Base-by-base conservation (phyloP, 148 eudicot species). In the Hydrangea macrophylla region DNA sequence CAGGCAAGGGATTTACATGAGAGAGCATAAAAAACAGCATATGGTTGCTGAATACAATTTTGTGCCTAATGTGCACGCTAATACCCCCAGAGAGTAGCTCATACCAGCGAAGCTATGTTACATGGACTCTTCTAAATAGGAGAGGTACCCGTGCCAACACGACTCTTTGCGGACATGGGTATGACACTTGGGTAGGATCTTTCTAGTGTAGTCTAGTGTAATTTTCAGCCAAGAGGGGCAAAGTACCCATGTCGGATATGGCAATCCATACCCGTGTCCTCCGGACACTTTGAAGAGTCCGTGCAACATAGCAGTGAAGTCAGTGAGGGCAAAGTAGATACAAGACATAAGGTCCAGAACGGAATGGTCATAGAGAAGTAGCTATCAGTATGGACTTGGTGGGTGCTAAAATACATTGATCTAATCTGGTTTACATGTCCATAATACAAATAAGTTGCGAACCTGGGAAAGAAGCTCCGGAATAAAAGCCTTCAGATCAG, bases 401-500 rank as follows among this genome's bases (percentile, higher is more conserved):
- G 4, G 42, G 12, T 35, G 48, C 18, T 26, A 63, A 37, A 3
- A 32, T 53, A 31, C 53, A 32, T 32, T 0, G 24, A 64, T 30
- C 30, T 60, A 26, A 42, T 12, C 17, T 13, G 50, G n/a, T 35
- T 4, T 8, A 35, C 39, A 4, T 35, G 39, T 4, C 5, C 4
- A 4, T 35, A 8, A 35, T 8, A 42, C 8, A 42, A 42, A 42
- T 7, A 42, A 67, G 7, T 36, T 45, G 58, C 77, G 42, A 75
- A 90, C 98, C 97, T 90, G 88, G 55, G 98, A 88, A 64, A 88
- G 88, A 65, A 94, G 86, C 70, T 81, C 63, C 10, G 96, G 97
- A 64, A 94, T 86, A 80, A 88, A 88, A 68, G 69, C 84, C 70
- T 62, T 88, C 72, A 94, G 70, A 76, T 90, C 97, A 75, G 75